A percentile compares a stretch with the other conserved stretches of the same genome.
phyloP scores from a whole-genome alignment of 495 filamentous ascomycete species.

The Aspergillus homomorphus region DNA sequence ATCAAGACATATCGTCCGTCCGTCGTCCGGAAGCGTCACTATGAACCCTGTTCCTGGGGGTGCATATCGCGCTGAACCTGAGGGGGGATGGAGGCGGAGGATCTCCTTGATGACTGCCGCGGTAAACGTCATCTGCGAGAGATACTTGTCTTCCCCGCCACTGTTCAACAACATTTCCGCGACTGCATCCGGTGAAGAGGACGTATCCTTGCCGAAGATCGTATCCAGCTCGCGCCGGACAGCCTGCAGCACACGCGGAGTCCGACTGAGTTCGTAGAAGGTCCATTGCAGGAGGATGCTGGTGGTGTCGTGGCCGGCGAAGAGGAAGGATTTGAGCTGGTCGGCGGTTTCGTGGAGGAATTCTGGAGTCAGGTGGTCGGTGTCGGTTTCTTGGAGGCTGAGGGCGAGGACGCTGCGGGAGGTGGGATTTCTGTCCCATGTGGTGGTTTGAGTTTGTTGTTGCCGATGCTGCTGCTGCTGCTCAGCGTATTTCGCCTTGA shows the following conservation, averaged over 20 bases:
- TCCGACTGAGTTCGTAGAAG: slow-evolving; percentile 48
- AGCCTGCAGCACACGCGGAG: slow-evolving; percentile 36
- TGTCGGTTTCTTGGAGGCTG: slow-evolving; percentile 9
- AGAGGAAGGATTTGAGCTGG: slow-evolving; percentile 31
- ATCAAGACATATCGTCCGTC: slow-evolving; percentile 32
- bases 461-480: not conserved
- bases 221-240: slow-evolving; percentile 47
- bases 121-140: slow-evolving; percentile 43
- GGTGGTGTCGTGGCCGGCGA: slow-evolving; percentile 38
- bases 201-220: slow-evolving; percentile 26
- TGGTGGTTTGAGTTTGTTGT: not conserved
- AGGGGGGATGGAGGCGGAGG: slow-evolving; percentile 42
- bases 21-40: slow-evolving; percentile 28
- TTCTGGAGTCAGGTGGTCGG: not conserved
- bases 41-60: slow-evolving; percentile 24
- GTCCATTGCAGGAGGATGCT: slow-evolving; percentile 36
- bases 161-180: slow-evolving; percentile 5
- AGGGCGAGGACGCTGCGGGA: slow-evolving; percentile 10
- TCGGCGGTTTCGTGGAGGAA: slow-evolving; percentile 16
- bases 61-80: slow-evolving; percentile 36
- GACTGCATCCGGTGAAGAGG: slow-evolving; percentile 7
- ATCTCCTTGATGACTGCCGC: slow-evolving; percentile 49
- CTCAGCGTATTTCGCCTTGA: slow-evolving; percentile 11
- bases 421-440: too few relatives aligned
- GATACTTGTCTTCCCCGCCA: slow-evolving; percentile 7